Conservation (phyloP, 2,329 filamentous ascomycete species). For the Cercospora janseana region DNA sequence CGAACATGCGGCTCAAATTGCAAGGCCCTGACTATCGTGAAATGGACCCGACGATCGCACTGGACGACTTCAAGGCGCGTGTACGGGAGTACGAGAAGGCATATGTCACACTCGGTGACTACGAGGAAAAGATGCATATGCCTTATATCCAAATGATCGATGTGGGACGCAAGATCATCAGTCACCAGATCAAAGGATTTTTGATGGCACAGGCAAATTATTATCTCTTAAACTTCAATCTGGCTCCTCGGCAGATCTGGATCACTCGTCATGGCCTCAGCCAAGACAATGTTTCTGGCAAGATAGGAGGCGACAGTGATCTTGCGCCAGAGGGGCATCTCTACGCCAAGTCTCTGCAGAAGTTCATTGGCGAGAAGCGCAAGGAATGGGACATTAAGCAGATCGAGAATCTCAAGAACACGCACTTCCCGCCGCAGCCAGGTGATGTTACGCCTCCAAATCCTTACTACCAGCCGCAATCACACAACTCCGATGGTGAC, state of each 20-base stretch:
- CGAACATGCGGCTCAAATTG: constrained; percentile 95
- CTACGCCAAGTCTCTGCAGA: constrained; percentile 76
- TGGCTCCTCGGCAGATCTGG: constrained; percentile 95
- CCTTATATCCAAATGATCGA: constrained; percentile 98
- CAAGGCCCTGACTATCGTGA: constrained; percentile 94
- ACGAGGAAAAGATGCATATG: constrained; percentile 82
- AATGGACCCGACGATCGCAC: constrained; percentile 80
- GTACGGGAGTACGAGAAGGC: constrained; percentile 92
- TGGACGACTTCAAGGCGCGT: constrained; percentile 88
- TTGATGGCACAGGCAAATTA: constrained; percentile 88
- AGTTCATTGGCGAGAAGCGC: constrained; percentile 79
- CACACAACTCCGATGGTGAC: constrained; percentile 22
- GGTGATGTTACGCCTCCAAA: constrained; percentile 95
- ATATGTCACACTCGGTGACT: constrained; percentile 76
- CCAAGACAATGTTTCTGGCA: constrained; percentile 78
- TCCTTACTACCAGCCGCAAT: constrained; percentile 66
- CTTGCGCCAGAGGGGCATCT: constrained; percentile 75
- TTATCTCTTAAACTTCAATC: constrained; percentile 94
- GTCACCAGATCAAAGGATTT: constrained; percentile 87
- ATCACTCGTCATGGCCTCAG: constrained; percentile 95
- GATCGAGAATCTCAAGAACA: constrained; percentile 70
- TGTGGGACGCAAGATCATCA: constrained; percentile 89
- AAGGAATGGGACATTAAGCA: constrained; percentile 80
- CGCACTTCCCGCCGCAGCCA: constrained; percentile 82
- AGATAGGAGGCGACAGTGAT: constrained; percentile 85